phyloP scores from a whole-genome alignment of 495 filamentous ascomycete species.

The Xylaria curta region DNA sequence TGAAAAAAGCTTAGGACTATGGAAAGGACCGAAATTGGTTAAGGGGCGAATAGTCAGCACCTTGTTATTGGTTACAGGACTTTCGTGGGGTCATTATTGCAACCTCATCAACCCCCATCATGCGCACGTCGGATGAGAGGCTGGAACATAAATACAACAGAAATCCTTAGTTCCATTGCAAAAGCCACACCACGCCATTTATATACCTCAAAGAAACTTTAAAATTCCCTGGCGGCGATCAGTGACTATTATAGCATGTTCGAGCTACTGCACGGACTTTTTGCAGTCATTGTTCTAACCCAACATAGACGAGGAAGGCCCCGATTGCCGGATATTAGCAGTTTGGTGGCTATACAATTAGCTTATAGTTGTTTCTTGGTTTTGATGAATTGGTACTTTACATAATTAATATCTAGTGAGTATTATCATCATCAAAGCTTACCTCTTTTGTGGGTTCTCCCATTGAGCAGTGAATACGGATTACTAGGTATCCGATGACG shows the following conservation, averaged over 20 bases:
- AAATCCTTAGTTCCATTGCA: background rate
- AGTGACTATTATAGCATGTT: background rate
- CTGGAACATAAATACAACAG: background rate
- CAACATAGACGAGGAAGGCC: background rate
- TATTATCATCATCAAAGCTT: background rate
- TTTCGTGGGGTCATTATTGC: background rate
- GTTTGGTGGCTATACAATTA: background rate
- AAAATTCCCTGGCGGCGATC: background rate
- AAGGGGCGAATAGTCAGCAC: slow-evolving; percentile 7
- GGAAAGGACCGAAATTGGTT: slow-evolving; percentile 1
- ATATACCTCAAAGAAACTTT: background rate
- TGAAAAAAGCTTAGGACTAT: background rate
- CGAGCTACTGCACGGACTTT: no score
- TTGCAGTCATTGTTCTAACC: no score
- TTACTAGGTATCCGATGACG: background rate
- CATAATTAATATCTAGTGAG: background rate
- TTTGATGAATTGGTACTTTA: background rate
- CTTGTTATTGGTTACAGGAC: background rate
- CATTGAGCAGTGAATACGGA: background rate
- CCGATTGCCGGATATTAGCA: background rate
- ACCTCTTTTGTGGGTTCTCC: background rate
- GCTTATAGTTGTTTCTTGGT: background rate
- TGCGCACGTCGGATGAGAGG: slow-evolving; percentile 2
- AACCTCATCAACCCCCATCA: background rate
- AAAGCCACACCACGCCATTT: slow-evolving; percentile 7